Percentiles rank a stretch among this genome's conserved stretches.
phyloP scores from a whole-genome alignment of 305 asterid species.

The Rubia tinctorum region DNA sequence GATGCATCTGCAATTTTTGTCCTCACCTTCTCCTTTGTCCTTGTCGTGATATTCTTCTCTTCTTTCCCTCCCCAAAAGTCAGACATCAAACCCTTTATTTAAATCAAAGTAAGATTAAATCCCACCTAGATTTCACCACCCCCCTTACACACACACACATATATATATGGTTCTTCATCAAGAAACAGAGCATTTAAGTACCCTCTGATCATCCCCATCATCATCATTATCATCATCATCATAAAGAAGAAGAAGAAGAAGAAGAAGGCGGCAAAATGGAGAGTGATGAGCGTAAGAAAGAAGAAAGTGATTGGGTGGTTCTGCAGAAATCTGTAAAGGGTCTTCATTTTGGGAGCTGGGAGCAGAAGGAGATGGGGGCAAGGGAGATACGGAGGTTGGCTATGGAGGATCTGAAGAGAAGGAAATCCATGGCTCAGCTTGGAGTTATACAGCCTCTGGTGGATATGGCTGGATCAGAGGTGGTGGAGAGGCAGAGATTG shows the following conservation, averaged over 20 bases:
- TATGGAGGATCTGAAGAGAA: slow-evolving; percentile 40
- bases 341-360: slow-evolving; percentile 83
- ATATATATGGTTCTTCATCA: slow-evolving; percentile 5
- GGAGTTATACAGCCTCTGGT: slow-evolving; percentile 89
- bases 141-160: no score
- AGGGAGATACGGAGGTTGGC: slow-evolving; percentile 59
- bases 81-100: slow-evolving; percentile 18
- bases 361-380: slow-evolving; percentile 71
- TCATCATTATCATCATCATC: no score
- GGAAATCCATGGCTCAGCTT: slow-evolving; percentile 81
- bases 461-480: slow-evolving; percentile 57
- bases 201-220: slow-evolving; percentile 15
- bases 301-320: slow-evolving; percentile 32
- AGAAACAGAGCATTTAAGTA: slow-evolving; percentile 23
- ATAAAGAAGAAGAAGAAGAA: no score
- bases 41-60: slow-evolving; percentile 35
- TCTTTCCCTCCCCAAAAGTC: slow-evolving; percentile 32
- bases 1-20: slow-evolving; percentile 29
- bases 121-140: slow-evolving; percentile 25
- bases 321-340: slow-evolving; percentile 63
- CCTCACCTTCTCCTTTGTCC: slow-evolving; percentile 31
- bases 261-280: background rate
- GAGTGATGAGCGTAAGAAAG: slow-evolving; percentile 6
- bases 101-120: slow-evolving; percentile 2
- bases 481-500: slow-evolving; percentile 48